Evolutionary conservation across 2,329 filamentous ascomycete genomes (phyloP), one percentile per base, ranked within the genome.

Genomic region (Tolypocladium nubicola): DNA sequence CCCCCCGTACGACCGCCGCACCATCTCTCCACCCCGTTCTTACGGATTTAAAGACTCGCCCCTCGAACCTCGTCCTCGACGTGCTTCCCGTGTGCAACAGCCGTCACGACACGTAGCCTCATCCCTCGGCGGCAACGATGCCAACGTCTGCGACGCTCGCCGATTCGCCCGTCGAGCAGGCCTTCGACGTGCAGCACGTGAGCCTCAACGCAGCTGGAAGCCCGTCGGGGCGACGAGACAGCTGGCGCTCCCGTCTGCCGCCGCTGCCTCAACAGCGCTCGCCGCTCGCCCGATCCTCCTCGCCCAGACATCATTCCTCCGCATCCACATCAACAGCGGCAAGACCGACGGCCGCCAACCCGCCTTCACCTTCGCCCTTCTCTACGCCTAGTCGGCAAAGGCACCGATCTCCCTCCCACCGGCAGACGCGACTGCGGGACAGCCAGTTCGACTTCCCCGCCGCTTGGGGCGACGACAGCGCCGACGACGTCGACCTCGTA

Each of bases 391-490:
- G 5, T 14, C 35, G 37, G 30, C 52, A 39, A 10, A 30, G n/a
- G 52, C 35, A 26, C 13, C 52, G 10, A 21, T 53, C 38, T 26
- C 52, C 52, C 11, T 40, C 52, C 2, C 35, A 11, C n/a, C 21
- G 7, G 38, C 52, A 21, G 47, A 35, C 30, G 30, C 19, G 47
- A 14, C 19, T n/a, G 2, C 33, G 39, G 19, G 40, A 33, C 19
- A 16, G 7, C 57, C 47, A 52, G 55, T 21, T 57, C 47, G 30
- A 54, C 52, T n/a, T 49, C 21, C 41, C 56, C 11, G 19, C 40
- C 21, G 39, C 57, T 38, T 60, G 61, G 60, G 56, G 54, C 14
- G 30, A 58, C 23, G 60, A 64, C 53, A 59, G 40, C 55, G 52
- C 53, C 40, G 39, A 56, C 41, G 50, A 55, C 39, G 19, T 39